These are phyloP conservation scores for Fusarium floridanum DNA, from an alignment of 2,329 filamentous ascomycete genomes.

Conservation along the genomic window DNA sequence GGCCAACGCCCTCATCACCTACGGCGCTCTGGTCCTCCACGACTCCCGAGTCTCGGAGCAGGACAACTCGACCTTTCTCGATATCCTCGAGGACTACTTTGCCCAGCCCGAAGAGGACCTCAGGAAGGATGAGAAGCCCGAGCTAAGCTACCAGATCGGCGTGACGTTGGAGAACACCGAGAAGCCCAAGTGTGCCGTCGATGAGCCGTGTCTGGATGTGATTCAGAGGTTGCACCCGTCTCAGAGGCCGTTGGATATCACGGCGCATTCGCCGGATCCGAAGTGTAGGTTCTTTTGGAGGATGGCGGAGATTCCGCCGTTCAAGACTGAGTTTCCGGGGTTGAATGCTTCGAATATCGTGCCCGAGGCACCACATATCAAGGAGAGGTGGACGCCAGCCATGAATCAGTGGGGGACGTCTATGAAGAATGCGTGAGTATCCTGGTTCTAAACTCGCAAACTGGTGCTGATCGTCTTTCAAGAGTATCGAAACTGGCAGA, in stretches of 20 bases:
- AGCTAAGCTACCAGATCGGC: slow-evolving; percentile 71
- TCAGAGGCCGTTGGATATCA: slow-evolving; percentile 70
- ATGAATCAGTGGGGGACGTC: slow-evolving; percentile 70
- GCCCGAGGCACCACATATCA: slow-evolving; percentile 63
- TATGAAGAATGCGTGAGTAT: slow-evolving; percentile 71
- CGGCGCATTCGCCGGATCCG: slow-evolving; percentile 68
- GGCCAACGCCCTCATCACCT: slow-evolving; percentile 69
- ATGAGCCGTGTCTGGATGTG: slow-evolving; percentile 70
- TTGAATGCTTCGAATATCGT: slow-evolving; percentile 69
- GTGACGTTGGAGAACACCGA: slow-evolving; percentile 74
- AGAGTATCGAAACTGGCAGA: slow-evolving; percentile 69
- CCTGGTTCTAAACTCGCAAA: not conserved
- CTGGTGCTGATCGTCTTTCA: not conserved
- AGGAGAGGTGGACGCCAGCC: slow-evolving; percentile 63
- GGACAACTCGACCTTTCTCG: slow-evolving; percentile 69
- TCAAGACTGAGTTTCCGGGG: slow-evolving; percentile 66
- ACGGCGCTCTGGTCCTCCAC: slow-evolving; percentile 71
- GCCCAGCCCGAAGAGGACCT: slow-evolving; percentile 65
- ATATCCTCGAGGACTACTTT: slow-evolving; percentile 75
- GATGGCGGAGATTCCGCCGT: slow-evolving; percentile 67
- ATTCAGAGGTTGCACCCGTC: slow-evolving; percentile 66
- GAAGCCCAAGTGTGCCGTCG: slow-evolving; percentile 73
- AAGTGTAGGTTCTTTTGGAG: slow-evolving; percentile 75
- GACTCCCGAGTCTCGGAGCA: slow-evolving; percentile 69
- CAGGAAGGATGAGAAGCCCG: slow-evolving; percentile 66